Evolutionary conservation across 805 yeast species (phyloP), one percentile per base, ranked within the genome.

Genomic region (Torulaspora quercuum): DNA sequence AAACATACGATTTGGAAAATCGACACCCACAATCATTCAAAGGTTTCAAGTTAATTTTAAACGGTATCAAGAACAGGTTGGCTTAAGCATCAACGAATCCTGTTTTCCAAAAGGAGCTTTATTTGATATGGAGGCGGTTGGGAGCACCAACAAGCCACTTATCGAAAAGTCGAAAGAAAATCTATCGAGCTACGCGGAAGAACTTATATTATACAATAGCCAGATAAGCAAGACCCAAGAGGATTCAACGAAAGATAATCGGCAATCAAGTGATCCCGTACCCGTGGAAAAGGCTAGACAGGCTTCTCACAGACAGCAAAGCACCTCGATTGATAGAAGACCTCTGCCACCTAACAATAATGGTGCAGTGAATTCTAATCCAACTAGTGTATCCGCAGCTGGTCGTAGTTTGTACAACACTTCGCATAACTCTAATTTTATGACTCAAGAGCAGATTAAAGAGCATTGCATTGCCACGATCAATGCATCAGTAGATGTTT

Each of bases 391-490:
- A 11, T 18, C 21, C 9, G 23, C 18, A 6, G 16, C 23, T n/a
- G 11, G 20, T 11, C 23, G 26, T 11, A 12, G 18, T 17, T 9
- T 12, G 10, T 12, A 9, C 29, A n/a, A 25, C 10, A n/a, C 9
- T 5, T 25, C 35, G 5, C n/a, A 23, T 28, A 26, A 30, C 19
- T 35, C 53, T 3, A 40, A 37, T 7, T 58, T 42, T 24, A 47
- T 58, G 43, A 49, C 58, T 1, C 60, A 50, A 34, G 59, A 54
- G 15, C 50, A 58, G 31, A 55, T 58, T 17, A 55, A 48, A 37
- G 51, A 54, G 13, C 55, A 55, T 32, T 59, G 63, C 30, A 28
- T 50, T 4, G 59, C 55, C 3, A 55, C 56, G 1, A 35, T 59
- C 3, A 45, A 41, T 19, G 58, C 62, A 2, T 45, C 60, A 2